These are phyloP conservation scores for Arxiozyma slooffiae DNA, from an alignment of 1,139 yeast genomes.

Conservation along the genomic window DNA sequence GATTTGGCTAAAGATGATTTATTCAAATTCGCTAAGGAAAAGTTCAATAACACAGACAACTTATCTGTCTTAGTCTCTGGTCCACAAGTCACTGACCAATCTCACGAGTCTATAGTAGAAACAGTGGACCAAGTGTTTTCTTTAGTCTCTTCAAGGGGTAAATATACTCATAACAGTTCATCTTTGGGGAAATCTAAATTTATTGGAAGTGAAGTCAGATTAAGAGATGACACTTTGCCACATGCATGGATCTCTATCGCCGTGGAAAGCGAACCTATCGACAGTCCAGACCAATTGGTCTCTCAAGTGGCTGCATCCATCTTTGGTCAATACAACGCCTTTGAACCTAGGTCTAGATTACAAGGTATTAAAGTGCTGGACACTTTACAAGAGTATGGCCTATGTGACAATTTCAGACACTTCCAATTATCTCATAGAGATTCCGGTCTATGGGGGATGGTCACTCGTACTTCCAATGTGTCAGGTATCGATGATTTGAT, in stretches of 20 bases:
- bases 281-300: slow-evolving; percentile 55
- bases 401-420: slow-evolving; percentile 62
- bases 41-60: slow-evolving; percentile 32
- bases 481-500: slow-evolving; percentile 58
- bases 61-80: background rate
- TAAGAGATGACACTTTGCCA: slow-evolving; percentile 80
- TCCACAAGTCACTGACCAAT: slow-evolving; percentile 36
- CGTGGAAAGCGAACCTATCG: slow-evolving; percentile 57
- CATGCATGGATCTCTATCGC: slow-evolving; percentile 69
- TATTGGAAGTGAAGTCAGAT: slow-evolving; percentile 77
- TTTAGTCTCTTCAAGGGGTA: slow-evolving; percentile 38
- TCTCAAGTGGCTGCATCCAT: slow-evolving; percentile 68
- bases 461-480: slow-evolving; percentile 53
- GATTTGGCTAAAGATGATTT: slow-evolving; percentile 53
- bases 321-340: slow-evolving; percentile 50
- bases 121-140: slow-evolving; percentile 35
- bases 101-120: slow-evolving; percentile 59
- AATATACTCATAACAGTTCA: slow-evolving; percentile 38
- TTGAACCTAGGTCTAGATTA: slow-evolving; percentile 47
- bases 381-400: slow-evolving; percentile 59
- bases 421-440: slow-evolving; percentile 65
- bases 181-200: slow-evolving; percentile 41
- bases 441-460: slow-evolving; percentile 77
- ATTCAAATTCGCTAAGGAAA: slow-evolving; percentile 43
- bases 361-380: slow-evolving; percentile 82